phyloP scores from a whole-genome alignment of 2,329 filamentous ascomycete genomes.

The Amauroascus verrucosus region DNA sequence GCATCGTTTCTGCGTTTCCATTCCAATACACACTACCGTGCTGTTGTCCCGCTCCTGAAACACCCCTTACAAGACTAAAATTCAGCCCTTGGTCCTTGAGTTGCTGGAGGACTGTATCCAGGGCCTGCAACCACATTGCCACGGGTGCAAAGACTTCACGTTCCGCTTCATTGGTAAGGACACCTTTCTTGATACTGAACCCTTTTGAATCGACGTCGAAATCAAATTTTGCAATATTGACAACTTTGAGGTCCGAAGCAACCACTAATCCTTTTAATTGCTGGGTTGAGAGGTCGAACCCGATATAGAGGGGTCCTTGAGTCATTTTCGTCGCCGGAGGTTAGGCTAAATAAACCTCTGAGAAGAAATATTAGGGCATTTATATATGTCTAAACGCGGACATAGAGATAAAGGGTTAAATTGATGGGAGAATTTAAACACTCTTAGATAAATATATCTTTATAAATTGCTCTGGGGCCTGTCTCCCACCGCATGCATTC shows the following conservation, averaged over 20 bases:
- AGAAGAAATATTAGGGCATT: too few relatives aligned
- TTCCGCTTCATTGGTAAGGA: slow-evolving; percentile 68
- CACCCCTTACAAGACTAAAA: slow-evolving; percentile 62
- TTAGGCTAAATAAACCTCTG: too few relatives aligned
- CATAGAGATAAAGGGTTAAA: not conserved
- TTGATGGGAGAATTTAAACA: not conserved
- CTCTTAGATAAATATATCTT: not conserved
- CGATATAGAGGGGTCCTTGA: slow-evolving; percentile 62
- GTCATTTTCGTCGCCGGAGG: slow-evolving; percentile 6
- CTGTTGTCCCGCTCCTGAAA: slow-evolving; percentile 92
- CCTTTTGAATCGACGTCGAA: slow-evolving; percentile 76
- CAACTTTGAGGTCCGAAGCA: slow-evolving; percentile 66
- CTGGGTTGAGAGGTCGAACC: slow-evolving; percentile 93
- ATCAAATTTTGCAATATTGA: slow-evolving; percentile 81
- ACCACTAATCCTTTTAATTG: slow-evolving; percentile 92
- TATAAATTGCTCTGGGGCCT: not conserved
- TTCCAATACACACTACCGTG: slow-evolving; percentile 97
- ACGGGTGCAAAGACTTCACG: slow-evolving; percentile 89
- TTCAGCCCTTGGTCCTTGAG: slow-evolving; percentile 61
- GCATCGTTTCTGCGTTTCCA: slow-evolving; percentile 52
- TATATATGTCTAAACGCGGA: not conserved
- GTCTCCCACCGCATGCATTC: not conserved
- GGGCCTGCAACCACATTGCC: slow-evolving; percentile 84
- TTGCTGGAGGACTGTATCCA: slow-evolving; percentile 71
- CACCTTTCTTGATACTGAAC: slow-evolving; percentile 79